These are phyloP conservation scores for Pseudopyricularia javanii DNA, from an alignment of 2,329 filamentous ascomycete species.

Conservation along the genomic window DNA sequence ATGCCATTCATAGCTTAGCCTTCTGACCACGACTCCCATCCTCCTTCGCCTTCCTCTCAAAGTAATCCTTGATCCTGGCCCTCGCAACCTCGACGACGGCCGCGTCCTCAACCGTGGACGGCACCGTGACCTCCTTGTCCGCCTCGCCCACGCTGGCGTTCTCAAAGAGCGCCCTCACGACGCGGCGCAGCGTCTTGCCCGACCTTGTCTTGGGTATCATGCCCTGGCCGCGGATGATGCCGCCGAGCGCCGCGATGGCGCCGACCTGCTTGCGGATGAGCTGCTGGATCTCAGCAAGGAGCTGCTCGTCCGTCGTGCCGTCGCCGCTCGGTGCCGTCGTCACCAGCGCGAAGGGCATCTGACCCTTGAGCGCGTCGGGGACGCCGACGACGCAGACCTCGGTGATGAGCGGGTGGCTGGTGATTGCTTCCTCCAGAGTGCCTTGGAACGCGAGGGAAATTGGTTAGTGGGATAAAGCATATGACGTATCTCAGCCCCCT, in stretches of 20 bases:
- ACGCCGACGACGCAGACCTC: conserved; percentile 82
- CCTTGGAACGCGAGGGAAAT: conserved; percentile 32
- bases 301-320: conserved; percentile 32
- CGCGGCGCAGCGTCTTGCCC: conserved; percentile 80
- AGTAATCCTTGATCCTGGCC: conserved; percentile 63
- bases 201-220: conserved; percentile 88
- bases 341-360: conserved; percentile 84
- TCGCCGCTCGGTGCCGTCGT: conserved; percentile 35
- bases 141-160: conserved; percentile 65
- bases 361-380: conserved; percentile 76
- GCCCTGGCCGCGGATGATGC: conserved; percentile 70
- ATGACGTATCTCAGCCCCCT: not conserved
- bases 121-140: conserved; percentile 59
- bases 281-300: conserved; percentile 53
- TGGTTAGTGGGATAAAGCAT: conserved; percentile 1
- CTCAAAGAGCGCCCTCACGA: conserved; percentile 73
- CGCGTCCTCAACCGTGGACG: conserved; percentile 75
- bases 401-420: conserved; percentile 64
- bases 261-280: conserved; percentile 73
- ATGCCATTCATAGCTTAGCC: conserved; percentile 30
- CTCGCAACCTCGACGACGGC: conserved; percentile 64
- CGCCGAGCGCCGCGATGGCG: conserved; percentile 73
- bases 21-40: conserved; percentile 33
- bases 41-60: conserved; percentile 31
- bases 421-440: conserved; percentile 82